Evolutionary conservation across 768 basidiomycete genomes (phyloP).

Genomic region (Tephrocybe sp.): DNA sequence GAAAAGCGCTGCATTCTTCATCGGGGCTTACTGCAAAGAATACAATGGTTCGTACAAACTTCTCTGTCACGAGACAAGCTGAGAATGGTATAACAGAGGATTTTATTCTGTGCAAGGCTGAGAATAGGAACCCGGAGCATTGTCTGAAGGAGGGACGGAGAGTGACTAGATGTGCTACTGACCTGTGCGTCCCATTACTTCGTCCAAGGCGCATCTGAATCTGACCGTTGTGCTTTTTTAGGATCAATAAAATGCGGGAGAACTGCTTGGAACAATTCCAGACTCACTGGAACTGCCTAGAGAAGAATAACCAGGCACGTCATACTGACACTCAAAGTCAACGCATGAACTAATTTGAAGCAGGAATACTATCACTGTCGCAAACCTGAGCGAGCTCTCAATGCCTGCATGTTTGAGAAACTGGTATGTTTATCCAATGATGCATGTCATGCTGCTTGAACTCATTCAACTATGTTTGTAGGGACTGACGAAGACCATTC

Average conservation of each 20-base stretch:
- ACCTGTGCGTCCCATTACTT: conserved; percentile 65
- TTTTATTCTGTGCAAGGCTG: conserved; percentile 93
- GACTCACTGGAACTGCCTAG: conserved; percentile 92
- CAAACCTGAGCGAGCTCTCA: conserved; percentile 82
- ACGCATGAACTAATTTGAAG: not conserved
- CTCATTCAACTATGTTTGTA: conserved; percentile 30
- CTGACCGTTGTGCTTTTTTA: conserved; percentile 28
- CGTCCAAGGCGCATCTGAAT: not conserved
- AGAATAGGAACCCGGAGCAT: conserved; percentile 86
- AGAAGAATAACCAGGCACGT: conserved; percentile 90
- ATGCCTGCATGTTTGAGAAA: conserved; percentile 95
- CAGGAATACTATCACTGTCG: conserved; percentile 92
- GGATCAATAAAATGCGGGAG: conserved; percentile 91
- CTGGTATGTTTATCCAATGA: conserved; percentile 49
- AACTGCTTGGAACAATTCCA: conserved; percentile 88
- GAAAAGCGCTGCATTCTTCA: conserved; percentile 96
- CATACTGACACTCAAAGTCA: not conserved
- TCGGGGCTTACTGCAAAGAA: conserved; percentile 93
- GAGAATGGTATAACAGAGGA: conserved; percentile 28
- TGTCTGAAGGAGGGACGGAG: conserved; percentile 95
- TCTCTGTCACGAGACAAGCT: not conserved
- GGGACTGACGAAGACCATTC: conserved; percentile 91
- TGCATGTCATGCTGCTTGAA: not conserved
- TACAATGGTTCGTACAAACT: conserved; percentile 76
- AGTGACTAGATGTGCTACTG: conserved; percentile 93